A percentile compares a stretch with the other conserved stretches of the same genome.
phyloP scores from a whole-genome alignment of 345 rosid genomes.

The Aegle marmelos region DNA sequence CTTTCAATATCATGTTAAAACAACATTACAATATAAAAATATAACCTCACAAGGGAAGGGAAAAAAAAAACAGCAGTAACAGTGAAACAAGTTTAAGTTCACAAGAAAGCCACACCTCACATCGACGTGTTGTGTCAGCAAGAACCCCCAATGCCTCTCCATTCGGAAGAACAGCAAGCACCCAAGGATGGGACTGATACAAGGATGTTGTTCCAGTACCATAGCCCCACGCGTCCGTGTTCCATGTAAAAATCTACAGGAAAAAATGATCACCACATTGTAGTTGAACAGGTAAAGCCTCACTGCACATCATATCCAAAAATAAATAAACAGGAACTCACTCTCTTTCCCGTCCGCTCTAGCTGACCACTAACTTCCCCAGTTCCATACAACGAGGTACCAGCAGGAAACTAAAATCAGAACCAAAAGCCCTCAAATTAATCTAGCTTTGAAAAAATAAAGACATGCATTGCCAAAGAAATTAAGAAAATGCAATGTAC shows the following conservation, averaged over 20 bases:
- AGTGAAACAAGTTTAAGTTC: not conserved
- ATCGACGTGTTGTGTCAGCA: conserved; percentile 80
- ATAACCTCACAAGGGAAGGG: not conserved
- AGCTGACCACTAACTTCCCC: conserved; percentile 96
- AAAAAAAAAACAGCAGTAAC: not conserved
- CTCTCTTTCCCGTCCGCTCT: conserved; percentile 90
- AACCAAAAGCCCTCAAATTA: conserved; percentile 15
- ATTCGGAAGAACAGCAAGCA: conserved; percentile 72
- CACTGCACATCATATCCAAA: not conserved
- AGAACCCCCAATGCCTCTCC: conserved; percentile 89
- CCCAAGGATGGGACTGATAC: conserved; percentile 99
- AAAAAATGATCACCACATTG: conserved; percentile 1
- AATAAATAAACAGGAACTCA: conserved; percentile 28
- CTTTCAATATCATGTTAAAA: not conserved
- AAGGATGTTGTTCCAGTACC: conserved; percentile 82
- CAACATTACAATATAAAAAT: not conserved
- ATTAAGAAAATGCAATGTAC: not conserved
- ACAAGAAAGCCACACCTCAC: conserved; percentile 61
- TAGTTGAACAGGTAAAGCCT: too few relatives aligned
- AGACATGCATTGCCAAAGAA: not conserved
- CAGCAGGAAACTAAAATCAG: conserved; percentile 60
- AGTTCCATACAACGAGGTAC: conserved; percentile 86
- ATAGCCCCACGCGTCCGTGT: conserved; percentile 84
- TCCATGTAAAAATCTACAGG: conserved; percentile 84
- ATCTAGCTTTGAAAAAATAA: not conserved